Conservation (phyloP, 2,329 filamentous ascomycete genomes). For the Sarocladium strictum region DNA sequence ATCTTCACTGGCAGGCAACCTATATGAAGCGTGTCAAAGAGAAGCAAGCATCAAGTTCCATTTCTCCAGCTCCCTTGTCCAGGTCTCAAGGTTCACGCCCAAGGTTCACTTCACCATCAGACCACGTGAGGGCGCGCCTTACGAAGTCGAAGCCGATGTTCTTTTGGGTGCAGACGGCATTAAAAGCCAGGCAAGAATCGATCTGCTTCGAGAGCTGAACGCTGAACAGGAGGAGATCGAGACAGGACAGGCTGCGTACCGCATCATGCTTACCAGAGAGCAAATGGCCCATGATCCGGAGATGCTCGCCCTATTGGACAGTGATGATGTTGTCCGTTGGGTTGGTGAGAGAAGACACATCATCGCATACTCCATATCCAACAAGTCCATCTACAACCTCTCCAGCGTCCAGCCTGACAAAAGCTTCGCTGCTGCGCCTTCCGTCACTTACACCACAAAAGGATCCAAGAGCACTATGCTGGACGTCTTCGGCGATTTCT, state of each 20-base stretch:
- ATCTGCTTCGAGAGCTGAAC: conserved; percentile 48
- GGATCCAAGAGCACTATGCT: conserved; percentile 57
- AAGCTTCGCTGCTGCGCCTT: conserved; percentile 52
- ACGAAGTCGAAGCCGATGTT: conserved; percentile 47
- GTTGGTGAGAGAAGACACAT: conserved; percentile 71
- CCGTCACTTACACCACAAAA: conserved; percentile 56
- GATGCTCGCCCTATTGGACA: conserved; percentile 60
- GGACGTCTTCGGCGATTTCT: conserved; percentile 56
- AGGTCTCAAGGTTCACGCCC: conserved; percentile 53
- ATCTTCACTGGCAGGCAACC: conserved; percentile 59
- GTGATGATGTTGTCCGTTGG: conserved; percentile 66
- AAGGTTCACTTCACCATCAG: conserved; percentile 54
- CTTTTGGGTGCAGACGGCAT: conserved; percentile 51
- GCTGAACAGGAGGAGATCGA: conserved; percentile 53
- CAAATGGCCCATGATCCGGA: conserved; percentile 64
- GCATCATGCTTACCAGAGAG: conserved; percentile 67
- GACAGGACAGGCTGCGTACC: conserved; percentile 71
- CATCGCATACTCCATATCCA: conserved; percentile 69
- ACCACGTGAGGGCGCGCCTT: conserved; percentile 49
- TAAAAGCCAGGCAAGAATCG: conserved; percentile 43
- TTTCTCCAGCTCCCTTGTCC: conserved; percentile 52
- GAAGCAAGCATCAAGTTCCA: conserved; percentile 61
- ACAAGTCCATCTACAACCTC: conserved; percentile 60
- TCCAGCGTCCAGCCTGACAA: conserved; percentile 56
- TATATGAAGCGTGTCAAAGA: conserved; percentile 65